Evolutionary conservation across 768 basidiomycete species (phyloP), one percentile per base, ranked within the genome.

Genomic region (Tubosaeta sp.): DNA sequence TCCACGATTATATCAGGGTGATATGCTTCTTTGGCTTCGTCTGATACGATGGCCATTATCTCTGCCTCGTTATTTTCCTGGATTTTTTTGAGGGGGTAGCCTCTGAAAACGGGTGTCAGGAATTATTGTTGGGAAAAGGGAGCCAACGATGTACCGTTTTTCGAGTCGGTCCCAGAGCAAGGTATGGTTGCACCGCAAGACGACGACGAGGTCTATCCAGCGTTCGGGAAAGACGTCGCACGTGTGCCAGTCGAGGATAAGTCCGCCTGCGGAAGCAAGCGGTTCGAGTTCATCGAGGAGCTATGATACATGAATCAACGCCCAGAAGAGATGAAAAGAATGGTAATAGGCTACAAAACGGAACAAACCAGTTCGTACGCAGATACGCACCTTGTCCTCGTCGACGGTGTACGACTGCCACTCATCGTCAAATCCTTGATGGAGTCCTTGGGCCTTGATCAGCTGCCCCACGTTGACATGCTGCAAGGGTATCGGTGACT

Each of bases 41-140:
- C 86, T 11, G 88, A 72, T 32, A 96, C 84, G 45, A 94, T 83
- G 62, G 90, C 77, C 94, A 98, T 96, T 63, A 99, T 98, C 73
- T 99, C 96, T 12, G 94, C 94, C 62, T 94, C 88, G 68, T 97
- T 94, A 69, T 99, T 99, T 71, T 99, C 96, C 66, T 94, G 89
- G 5, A 99, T 91, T 71, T 99, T 99, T 67, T 90, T 90, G 44
- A 94, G 68, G 1, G 88, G 73, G 65, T 98, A 98, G 9, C 81
- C 79, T 54, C 94, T 97, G 67, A 3, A 48, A 25, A 50, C 9
- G 38, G 19, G 31, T 18, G 18, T 36, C 2, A 18, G 18, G 8
- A 36, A 19, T 36, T 10, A 18, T 19, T 6, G 7, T 6, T 32
- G 13, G 11, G 36, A 9, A 45, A 48, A 4, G 25, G 35, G 31